Conservation (phyloP, 1,284 basidiomycete species). For the Leccinum huronense region DNA sequence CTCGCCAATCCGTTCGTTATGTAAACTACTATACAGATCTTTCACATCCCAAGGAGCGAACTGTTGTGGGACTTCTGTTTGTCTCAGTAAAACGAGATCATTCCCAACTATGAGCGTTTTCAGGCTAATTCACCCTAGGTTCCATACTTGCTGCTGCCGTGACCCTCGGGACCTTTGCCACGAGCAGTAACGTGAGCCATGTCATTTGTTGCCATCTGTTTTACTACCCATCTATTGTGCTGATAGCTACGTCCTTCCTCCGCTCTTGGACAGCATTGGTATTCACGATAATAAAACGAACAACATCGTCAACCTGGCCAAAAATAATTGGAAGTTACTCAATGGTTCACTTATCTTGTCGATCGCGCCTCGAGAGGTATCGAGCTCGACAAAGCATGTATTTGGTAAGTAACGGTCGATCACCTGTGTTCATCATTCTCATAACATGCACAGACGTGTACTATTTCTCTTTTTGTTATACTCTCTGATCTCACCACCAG, state of each 20-base stretch:
- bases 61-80: background rate
- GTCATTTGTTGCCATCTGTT: background rate
- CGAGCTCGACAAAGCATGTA: background rate
- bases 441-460: background rate
- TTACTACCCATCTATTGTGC: background rate
- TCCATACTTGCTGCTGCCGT: background rate
- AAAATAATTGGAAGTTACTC: background rate
- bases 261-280: background rate
- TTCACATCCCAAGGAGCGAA: background rate
- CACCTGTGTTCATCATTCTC: background rate
- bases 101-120: background rate
- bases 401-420: background rate
- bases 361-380: background rate
- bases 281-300: background rate
- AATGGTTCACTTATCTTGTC: background rate
- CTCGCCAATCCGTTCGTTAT: background rate
- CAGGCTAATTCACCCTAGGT: background rate
- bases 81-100: background rate
- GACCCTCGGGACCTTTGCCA: background rate
- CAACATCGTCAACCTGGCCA: background rate
- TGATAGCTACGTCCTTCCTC: background rate
- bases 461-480: background rate
- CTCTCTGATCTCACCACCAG: slow-evolving; percentile 15
- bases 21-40: background rate
- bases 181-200: too few relatives aligned